Conservation (phyloP, 2,329 filamentous ascomycete genomes). For the Penicillium occitanis region DNA sequence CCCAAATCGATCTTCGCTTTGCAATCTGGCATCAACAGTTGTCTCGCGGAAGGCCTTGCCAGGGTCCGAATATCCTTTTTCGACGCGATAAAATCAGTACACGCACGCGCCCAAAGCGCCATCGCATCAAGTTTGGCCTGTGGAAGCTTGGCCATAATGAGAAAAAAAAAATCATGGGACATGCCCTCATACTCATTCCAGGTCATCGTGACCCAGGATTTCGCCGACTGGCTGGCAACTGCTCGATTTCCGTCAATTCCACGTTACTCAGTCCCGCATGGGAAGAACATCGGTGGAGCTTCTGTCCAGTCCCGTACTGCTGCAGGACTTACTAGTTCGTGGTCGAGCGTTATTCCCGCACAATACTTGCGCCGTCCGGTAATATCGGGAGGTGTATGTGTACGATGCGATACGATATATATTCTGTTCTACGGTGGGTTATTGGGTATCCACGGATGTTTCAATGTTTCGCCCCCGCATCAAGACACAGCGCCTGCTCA, state of each 20-base stretch:
- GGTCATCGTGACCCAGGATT: background rate
- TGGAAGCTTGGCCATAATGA: slow-evolving; percentile 10
- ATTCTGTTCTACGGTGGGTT: too few species aligned
- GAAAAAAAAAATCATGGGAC: slow-evolving; percentile 9
- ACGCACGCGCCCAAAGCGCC: slow-evolving; percentile 5
- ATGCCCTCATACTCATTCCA: slow-evolving; percentile 19
- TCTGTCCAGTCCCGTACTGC: slow-evolving; percentile 16
- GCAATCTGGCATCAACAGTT: slow-evolving; percentile 14
- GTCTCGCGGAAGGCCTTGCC: background rate
- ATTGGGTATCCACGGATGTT: too few species aligned
- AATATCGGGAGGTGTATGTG: too few species aligned
- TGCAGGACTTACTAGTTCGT: slow-evolving; percentile 13
- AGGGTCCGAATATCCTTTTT: background rate
- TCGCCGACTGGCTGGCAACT: slow-evolving; percentile 12
- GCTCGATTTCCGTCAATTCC: slow-evolving; percentile 16
- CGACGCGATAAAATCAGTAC: background rate
- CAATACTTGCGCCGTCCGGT: too few species aligned
- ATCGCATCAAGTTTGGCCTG: slow-evolving; percentile 13
- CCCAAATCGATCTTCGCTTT: background rate
- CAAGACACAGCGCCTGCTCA: too few species aligned
- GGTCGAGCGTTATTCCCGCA: slow-evolving; percentile 2
- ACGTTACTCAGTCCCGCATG: slow-evolving; percentile 15
- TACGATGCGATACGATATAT: too few species aligned
- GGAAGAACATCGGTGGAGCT: slow-evolving; percentile 15
- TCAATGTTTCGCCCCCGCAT: too few species aligned